These are phyloP conservation scores for Oryza meyeriana DNA, from an alignment of 176 grass and related monocot genomes.

Conservation along the genomic window DNA sequence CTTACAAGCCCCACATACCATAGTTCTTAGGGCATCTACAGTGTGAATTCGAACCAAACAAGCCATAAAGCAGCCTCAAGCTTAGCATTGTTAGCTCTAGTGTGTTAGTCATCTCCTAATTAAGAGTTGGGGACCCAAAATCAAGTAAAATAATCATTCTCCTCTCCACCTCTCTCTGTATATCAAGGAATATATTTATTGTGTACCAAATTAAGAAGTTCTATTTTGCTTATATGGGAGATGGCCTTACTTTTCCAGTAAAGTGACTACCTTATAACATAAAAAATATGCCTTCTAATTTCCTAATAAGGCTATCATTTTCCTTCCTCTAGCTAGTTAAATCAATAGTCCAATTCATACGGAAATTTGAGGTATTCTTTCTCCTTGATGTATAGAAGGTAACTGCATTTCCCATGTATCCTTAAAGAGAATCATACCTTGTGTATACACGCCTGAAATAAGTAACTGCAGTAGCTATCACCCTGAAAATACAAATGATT, in stretches of 20 bases:
- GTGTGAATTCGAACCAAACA: background rate
- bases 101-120: background rate
- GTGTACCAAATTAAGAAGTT: background rate
- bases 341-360: background rate
- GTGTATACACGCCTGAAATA: slow-evolving; percentile 98
- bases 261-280: background rate
- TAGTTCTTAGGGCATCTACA: background rate
- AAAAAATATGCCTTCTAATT: background rate
- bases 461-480: slow-evolving; percentile 91
- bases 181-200: background rate
- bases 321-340: slow-evolving; percentile 12
- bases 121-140: background rate
- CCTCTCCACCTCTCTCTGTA: background rate
- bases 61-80: background rate
- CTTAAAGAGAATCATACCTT: slow-evolving; percentile 56
- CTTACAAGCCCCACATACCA: background rate
- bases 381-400: background rate
- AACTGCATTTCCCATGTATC: background rate
- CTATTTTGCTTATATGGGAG: background rate
- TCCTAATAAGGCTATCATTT: background rate
- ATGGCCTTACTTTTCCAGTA: background rate
- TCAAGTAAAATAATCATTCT: background rate
- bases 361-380: background rate
- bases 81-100: background rate
- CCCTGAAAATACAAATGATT: slow-evolving; percentile 61